Evolutionary conservation across 2,329 filamentous ascomycete genomes (phyloP).

Genomic region (Talaromyces sp.): DNA sequence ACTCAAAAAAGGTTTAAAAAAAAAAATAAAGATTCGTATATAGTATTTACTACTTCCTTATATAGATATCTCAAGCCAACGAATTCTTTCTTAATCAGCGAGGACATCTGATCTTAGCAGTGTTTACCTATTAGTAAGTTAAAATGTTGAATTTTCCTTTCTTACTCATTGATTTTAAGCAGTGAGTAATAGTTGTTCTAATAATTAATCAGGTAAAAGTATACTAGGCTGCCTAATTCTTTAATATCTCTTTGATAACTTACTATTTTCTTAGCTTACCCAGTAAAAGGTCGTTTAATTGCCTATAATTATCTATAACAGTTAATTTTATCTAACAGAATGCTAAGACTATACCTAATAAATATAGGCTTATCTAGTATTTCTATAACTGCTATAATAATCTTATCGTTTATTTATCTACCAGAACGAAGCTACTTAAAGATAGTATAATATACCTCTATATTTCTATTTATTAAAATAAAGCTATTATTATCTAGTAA

Average conservation of each 20-base stretch:
- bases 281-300: not conserved
- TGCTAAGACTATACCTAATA: not conserved
- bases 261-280: not conserved
- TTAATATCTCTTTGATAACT: not conserved
- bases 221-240: not conserved
- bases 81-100: not conserved
- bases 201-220: slow-evolving; percentile 9
- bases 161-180: slow-evolving; percentile 21
- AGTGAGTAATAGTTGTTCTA: slow-evolving; percentile 17
- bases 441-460: not conserved
- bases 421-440: not conserved
- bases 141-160: slow-evolving; percentile 19
- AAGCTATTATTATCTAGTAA: not conserved
- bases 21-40: too few species aligned
- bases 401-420: not conserved
- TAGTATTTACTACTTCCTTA: not conserved
- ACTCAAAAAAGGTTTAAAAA: too few species aligned
- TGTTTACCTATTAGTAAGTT: slow-evolving; percentile 14
- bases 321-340: not conserved
- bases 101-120: not conserved
- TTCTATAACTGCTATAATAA: not conserved
- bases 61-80: not conserved
- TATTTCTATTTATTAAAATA: not conserved
- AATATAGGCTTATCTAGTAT: not conserved
- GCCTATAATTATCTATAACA: not conserved